Conservation (phyloP, 257 asterid species). For the Lavandula angustifolia region DNA sequence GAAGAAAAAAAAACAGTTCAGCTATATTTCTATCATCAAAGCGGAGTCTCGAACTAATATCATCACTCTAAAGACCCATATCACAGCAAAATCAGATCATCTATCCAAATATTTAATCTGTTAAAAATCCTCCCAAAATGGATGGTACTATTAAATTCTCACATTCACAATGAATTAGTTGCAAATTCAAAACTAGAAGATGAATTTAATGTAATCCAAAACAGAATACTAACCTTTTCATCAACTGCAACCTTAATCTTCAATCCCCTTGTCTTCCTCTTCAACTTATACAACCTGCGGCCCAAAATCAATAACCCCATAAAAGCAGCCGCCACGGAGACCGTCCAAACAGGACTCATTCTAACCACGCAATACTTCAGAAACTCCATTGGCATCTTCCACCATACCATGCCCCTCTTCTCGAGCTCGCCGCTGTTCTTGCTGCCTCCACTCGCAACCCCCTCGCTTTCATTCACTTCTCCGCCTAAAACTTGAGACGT, state of each 20-base stretch:
- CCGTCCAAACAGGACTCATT: conserved; percentile 80
- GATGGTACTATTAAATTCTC: no score
- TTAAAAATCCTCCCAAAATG: no score
- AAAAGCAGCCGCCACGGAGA: conserved; percentile 80
- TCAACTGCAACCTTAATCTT: conserved; percentile 74
- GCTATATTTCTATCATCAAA: no score
- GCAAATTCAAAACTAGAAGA: conserved; percentile 8
- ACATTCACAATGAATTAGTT: not conserved
- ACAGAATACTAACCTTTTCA: conserved; percentile 68
- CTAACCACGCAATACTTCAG: conserved; percentile 58
- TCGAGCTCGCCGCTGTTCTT: conserved; percentile 40
- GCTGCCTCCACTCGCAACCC: conserved; percentile 30
- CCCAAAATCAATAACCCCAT: conserved; percentile 83
- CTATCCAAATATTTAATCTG: no score
- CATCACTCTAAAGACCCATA: no score
- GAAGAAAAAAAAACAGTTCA: no score
- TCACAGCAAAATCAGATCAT: no score
- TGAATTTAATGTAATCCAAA: conserved; percentile 26
- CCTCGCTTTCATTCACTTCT: conserved; percentile 35
- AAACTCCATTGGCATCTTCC: conserved; percentile 91
- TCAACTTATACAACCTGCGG: conserved; percentile 73
- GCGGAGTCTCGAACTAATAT: no score
- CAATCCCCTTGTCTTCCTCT: conserved; percentile 58
- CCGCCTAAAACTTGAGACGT: conserved; percentile 35
- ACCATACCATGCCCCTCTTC: conserved; percentile 69